A percentile compares a stretch with the other conserved stretches of the same genome.
Evolutionary conservation across 2,329 filamentous ascomycete genomes (phyloP).

Genomic region (Penicillium aurantiogriseum): DNA sequence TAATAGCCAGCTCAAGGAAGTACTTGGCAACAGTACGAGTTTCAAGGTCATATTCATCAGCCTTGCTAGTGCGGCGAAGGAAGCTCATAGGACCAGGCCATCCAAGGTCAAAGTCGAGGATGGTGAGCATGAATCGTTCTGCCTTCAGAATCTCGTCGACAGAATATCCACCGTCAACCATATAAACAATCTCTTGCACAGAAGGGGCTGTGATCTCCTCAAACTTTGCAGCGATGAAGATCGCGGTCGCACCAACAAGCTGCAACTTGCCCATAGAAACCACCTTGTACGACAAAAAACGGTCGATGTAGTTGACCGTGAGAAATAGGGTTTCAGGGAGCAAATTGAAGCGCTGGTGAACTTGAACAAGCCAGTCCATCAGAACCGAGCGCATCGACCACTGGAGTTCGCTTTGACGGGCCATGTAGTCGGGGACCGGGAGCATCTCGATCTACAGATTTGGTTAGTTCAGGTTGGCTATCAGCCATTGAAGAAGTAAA

Average conservation of each 20-base stretch:
- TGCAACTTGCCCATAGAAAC: slow-evolving; percentile 94
- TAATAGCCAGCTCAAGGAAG: slow-evolving; percentile 92
- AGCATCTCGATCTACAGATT: slow-evolving; percentile 67
- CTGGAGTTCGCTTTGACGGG: slow-evolving; percentile 92
- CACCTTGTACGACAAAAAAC: slow-evolving; percentile 90
- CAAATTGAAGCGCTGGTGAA: slow-evolving; percentile 85
- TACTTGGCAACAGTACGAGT: slow-evolving; percentile 96
- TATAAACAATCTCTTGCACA: slow-evolving; percentile 92
- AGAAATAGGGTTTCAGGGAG: slow-evolving; percentile 94
- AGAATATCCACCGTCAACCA: slow-evolving; percentile 91
- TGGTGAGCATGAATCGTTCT: slow-evolving; percentile 95
- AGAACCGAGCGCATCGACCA: slow-evolving; percentile 98
- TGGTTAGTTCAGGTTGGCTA: slow-evolving; percentile 8
- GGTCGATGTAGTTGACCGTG: slow-evolving; percentile 94
- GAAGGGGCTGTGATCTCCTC: slow-evolving; percentile 98
- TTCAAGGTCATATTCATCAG: slow-evolving; percentile 94
- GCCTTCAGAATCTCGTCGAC: slow-evolving; percentile 93
- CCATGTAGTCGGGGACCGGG: slow-evolving; percentile 93
- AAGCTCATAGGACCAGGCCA: slow-evolving; percentile 99
- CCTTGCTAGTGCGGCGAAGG: slow-evolving; percentile 93
- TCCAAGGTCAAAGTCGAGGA: slow-evolving; percentile 91
- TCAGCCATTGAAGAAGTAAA: not conserved
- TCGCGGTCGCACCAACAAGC: slow-evolving; percentile 90
- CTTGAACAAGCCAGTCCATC: slow-evolving; percentile 97
- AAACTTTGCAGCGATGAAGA: slow-evolving; percentile 95